Base-by-base conservation (phyloP, 768 basidiomycete species). In the Suillus occidentalis region DNA sequence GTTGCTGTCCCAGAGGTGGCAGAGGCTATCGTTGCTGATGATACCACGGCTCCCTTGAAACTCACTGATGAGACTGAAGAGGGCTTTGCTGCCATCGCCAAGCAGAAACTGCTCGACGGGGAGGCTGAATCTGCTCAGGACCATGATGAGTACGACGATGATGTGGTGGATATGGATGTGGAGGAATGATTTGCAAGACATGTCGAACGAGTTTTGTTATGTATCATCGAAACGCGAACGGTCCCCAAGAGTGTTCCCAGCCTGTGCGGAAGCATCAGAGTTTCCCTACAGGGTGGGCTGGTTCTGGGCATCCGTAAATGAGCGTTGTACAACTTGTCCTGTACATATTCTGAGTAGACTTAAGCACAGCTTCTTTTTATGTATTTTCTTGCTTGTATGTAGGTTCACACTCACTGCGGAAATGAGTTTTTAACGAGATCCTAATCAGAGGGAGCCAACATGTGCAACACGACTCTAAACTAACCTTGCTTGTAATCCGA, bases 61-160 rank as follows among this genome's bases (percentile, higher is more conserved):
- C 45, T 75, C 36, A 74, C 80, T 37, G 83, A 85, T 42, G 82
- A 83, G 65, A 85, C 82, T 5, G 80, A 80, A 61, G 80, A 79
- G 57, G 84, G 84, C n/a, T 85, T 85, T 56, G 84, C 85, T 36
- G 69, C 75, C 4, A 72, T 81, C 12, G 82, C 82, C 14, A 73
- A 73, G 57, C 70, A 71, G 31, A 80, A 75, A 52, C 57, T 76
- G 52, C 71, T 68, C 37, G 72, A 76, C 58, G 70, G 72, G 25
- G 67, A 66, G 53, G 59, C 64, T 20, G 69, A 69, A 31, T 28
- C 59, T 25, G 10, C 25, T 59, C 40, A 42, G 10, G 40, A 42
- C 18, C 10, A 20, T 20, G 58, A 59, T 18, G 50, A 52, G 53
- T 25, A 39, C 20, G 62, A 42, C 3, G 65, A 18, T 2, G 40